Percentiles rank a stretch among this genome's conserved stretches.
Evolutionary conservation across 148 eudicot genomes (phyloP).

Genomic region (Pharnaceum exiguum): DNA sequence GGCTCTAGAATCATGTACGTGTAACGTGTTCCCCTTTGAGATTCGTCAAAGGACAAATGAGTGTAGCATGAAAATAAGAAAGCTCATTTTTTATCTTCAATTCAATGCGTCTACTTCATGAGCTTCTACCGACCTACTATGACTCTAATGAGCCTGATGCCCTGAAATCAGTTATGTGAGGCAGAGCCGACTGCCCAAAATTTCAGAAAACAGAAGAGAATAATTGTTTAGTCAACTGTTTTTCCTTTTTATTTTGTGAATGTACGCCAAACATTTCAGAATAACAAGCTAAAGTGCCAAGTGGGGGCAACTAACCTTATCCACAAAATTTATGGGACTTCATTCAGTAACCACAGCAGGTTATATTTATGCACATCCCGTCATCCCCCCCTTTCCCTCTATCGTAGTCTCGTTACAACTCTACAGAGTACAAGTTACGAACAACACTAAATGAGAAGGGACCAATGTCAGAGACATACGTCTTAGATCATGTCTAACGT

Average conservation of each 20-base stretch:
- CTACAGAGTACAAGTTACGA: too few species aligned
- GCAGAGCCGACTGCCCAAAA: too few species aligned
- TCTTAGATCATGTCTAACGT: constrained; percentile 12
- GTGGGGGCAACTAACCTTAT: constrained; percentile 21
- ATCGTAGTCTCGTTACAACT: too few species aligned
- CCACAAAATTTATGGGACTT: constrained; percentile 21
- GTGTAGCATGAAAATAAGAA: not conserved
- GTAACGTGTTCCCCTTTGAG: not conserved
- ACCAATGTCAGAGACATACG: constrained; percentile 10
- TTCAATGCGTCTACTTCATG: not conserved
- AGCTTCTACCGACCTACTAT: not conserved
- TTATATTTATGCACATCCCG: not conserved
- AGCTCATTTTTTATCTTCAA: not conserved
- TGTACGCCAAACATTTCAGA: constrained; percentile 7
- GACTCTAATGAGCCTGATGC: too few species aligned
- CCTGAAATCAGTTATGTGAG: too few species aligned
- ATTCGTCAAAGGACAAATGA: constrained; percentile 6
- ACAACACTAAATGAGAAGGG: constrained; percentile 11
- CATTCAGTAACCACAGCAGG: not conserved
- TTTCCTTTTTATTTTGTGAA: too few species aligned
- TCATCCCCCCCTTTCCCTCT: not conserved
- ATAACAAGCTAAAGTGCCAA: constrained; percentile 5
- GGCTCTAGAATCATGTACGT: not conserved
- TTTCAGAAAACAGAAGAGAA: not conserved
- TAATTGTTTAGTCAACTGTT: constrained; percentile 12